Conservation (phyloP, 2,329 filamentous ascomycete genomes). For the Aspergillus intermedius region DNA sequence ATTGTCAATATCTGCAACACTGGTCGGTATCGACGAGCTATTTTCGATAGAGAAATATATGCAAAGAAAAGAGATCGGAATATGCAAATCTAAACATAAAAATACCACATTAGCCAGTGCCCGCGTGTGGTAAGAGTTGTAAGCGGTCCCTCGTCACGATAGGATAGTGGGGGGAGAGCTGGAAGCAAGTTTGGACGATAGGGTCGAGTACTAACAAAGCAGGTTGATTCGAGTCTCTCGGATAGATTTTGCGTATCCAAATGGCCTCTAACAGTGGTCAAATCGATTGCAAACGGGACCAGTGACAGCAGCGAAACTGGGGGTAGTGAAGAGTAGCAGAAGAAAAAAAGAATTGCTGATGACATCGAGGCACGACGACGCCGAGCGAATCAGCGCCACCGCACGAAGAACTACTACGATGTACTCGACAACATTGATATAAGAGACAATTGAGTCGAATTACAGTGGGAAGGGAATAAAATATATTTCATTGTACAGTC, state of each 20-base stretch:
- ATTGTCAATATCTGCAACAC: neutral
- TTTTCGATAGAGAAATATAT: too few species aligned
- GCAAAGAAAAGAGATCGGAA: too few species aligned
- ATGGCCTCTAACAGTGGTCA: too few species aligned
- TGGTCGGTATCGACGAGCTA: too few species aligned
- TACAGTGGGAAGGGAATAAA: neutral
- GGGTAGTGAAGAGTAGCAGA: neutral
- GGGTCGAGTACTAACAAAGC: neutral
- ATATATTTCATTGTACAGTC: neutral
- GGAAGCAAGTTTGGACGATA: neutral
- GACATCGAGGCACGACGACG: neutral
- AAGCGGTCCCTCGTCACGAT: neutral
- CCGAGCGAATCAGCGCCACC: neutral
- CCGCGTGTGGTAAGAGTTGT: neutral
- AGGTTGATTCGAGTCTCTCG: too few species aligned
- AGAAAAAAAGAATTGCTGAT: neutral
- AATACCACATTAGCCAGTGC: neutral
- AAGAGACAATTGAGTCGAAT: neutral
- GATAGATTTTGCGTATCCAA: too few species aligned
- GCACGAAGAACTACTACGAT: neutral
- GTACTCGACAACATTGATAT: neutral
- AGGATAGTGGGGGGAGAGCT: neutral
- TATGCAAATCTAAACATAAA: neutral
- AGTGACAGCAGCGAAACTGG: neutral
- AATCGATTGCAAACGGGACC: too few species aligned